phyloP scores from a whole-genome alignment of 768 basidiomycete species.

The Kwoniella mangroviensis region DNA sequence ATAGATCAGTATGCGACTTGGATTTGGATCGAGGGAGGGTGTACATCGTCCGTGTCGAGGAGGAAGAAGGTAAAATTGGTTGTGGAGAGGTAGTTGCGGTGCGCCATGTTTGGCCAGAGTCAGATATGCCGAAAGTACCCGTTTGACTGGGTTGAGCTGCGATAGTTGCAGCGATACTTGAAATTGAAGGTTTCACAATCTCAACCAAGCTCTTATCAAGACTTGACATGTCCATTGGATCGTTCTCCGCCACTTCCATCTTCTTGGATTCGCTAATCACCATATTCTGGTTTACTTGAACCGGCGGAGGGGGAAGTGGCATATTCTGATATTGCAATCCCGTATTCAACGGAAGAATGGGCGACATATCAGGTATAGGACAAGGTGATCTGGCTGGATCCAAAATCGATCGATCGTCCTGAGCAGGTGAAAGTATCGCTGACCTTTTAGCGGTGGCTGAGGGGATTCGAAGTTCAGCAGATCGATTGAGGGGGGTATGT shows the following conservation, averaged over 20 bases:
- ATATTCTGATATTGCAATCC: slow-evolving; percentile 8
- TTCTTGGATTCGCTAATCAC: neutral
- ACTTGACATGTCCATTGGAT: neutral
- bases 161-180: neutral
- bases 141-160: slow-evolving; percentile 2
- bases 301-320: neutral
- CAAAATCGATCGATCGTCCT: slow-evolving; percentile 31
- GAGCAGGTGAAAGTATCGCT: slow-evolving; percentile 28
- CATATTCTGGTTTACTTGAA: neutral
- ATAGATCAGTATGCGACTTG: slow-evolving; percentile 32
- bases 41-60: slow-evolving; percentile 7
- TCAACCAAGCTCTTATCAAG: neutral
- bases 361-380: slow-evolving; percentile 16
- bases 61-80: neutral
- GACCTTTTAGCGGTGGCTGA: neutral
- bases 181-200: neutral
- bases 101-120: neutral
- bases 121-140: slow-evolving; percentile 12
- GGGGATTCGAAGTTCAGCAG: neutral
- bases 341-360: neutral
- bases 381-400: slow-evolving; percentile 33
- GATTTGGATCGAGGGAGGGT: slow-evolving; percentile 25
- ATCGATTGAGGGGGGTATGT: slow-evolving; percentile 4
- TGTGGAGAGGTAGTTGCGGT: neutral
- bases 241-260: neutral